Evolutionary conservation across 1,284 basidiomycete species (phyloP), one percentile per base, ranked within the genome.

Genomic region (Gymnopus androsaceus): DNA sequence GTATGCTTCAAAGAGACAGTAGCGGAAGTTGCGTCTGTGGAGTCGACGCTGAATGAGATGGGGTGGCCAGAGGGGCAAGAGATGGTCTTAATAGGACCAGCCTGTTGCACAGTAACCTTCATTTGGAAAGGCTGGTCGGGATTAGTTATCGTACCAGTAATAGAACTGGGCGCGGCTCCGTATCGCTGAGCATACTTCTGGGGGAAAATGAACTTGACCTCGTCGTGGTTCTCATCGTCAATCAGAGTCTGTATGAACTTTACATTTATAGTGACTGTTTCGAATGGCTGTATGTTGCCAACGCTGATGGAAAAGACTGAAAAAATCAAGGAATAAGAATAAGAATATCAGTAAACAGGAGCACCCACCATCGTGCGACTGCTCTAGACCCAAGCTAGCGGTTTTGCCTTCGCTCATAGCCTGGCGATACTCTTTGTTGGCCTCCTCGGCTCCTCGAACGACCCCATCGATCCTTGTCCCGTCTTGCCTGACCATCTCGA

Each of bases 141-240:
- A 15, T 40, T 21, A 14, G 28, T 9, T 21, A 21, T 21, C 14
- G 6, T 4, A 3, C 25, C 42, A 11, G 45, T 30, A n/a, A 44
- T 42, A 9, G 31, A 19, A 8, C 37, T 41, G 15, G 56, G 51
- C 3, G 55, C 37, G 5, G 33, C n/a, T 15, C 58, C 58, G 12
- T 59, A 59, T 41, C 55, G 41, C 27, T 53, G 40, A 3, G 42
- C 51, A 54, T 53, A 57, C 6, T 41, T 44, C 12, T 49, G 49
- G 6, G 58, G 58, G 17, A 59, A 41, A 15, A 38, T 51, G 30
- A 59, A 57, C 7, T 51, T 41, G 19, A 59, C 25, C 25, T 56
- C 50, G 19, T 59, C 51, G 23, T 40, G 25, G 8, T 56, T 51
- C 28, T 59, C 58, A 23, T 59, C 58, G 30, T 59, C 58, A 5